Evolutionary conservation across 1,139 yeast species (phyloP).

Genomic region (Candida sanyaensis): DNA sequence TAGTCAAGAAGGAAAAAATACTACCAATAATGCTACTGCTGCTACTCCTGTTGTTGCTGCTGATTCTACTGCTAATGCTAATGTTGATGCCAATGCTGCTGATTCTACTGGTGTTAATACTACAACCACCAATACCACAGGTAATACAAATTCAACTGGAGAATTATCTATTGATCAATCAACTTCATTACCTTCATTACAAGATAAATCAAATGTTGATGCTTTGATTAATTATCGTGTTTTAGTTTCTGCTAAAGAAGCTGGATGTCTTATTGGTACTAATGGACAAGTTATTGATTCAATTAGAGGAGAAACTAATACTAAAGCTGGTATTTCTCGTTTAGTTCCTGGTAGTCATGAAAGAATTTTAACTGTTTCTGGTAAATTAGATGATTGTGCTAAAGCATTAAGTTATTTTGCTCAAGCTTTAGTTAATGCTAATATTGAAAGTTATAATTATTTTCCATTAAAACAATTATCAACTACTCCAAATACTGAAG

Average conservation of each 20-base stretch:
- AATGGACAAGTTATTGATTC: conserved; percentile 80
- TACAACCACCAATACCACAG: background rate
- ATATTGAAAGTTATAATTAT: conserved; percentile 47
- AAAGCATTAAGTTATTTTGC: conserved; percentile 74
- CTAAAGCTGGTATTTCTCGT: conserved; percentile 88
- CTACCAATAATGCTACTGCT: conserved; percentile 1
- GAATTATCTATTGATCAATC: conserved; percentile 10
- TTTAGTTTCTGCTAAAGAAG: conserved; percentile 81
- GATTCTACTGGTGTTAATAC: conserved; percentile 2
- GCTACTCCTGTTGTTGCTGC: background rate
- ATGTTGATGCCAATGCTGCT: background rate
- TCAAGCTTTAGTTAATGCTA: conserved; percentile 53
- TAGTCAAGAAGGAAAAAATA: background rate
- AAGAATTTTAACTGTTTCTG: conserved; percentile 79
- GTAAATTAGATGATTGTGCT: conserved; percentile 73
- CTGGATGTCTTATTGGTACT: conserved; percentile 89
- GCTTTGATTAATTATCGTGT: conserved; percentile 62
- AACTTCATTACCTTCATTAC: conserved; percentile 31
- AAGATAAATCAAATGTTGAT: conserved; percentile 29
- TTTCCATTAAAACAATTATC: conserved; percentile 66
- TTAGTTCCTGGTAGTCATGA: conserved; percentile 82
- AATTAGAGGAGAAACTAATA: conserved; percentile 74
- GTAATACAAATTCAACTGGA: background rate
- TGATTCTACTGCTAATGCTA: background rate
- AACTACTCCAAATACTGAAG: conserved; percentile 48